These are phyloP conservation scores for Tulasnella sp. DNA, from an alignment of 768 basidiomycete species.

Conservation along the genomic window DNA sequence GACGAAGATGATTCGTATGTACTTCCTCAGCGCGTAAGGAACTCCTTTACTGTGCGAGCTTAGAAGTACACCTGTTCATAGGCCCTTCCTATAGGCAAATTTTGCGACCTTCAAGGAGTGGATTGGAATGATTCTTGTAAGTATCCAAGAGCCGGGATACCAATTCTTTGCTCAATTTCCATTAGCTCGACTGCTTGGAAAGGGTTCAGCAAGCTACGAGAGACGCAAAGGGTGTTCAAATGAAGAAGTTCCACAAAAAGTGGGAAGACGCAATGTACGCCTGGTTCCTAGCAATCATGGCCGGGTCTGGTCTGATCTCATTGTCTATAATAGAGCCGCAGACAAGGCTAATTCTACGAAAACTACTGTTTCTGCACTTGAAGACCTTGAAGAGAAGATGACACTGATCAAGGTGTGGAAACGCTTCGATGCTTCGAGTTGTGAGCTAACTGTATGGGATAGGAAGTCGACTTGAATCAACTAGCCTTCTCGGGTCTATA, in stretches of 20 bases:
- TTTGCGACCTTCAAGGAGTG: background rate
- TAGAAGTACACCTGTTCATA: background rate
- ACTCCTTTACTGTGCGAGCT: background rate
- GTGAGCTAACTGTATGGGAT: constrained; percentile 8
- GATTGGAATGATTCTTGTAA: background rate
- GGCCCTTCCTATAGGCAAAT: background rate
- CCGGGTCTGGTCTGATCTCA: background rate
- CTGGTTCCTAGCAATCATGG: background rate
- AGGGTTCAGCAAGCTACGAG: constrained; percentile 70
- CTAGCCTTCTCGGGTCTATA: constrained; percentile 59
- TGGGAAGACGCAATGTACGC: constrained; percentile 59
- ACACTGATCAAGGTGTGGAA: constrained; percentile 12
- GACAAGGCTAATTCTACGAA: constrained; percentile 7
- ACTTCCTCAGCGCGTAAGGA: background rate
- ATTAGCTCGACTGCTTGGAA: constrained; percentile 65
- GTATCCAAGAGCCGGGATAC: background rate
- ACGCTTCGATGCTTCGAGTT: background rate
- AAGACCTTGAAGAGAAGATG: constrained; percentile 28
- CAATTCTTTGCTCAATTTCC: background rate
- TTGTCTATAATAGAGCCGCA: background rate
- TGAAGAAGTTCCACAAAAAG: constrained; percentile 73
- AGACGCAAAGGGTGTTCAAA: constrained; percentile 73
- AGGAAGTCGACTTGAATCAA: constrained; percentile 53
- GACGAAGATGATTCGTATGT: background rate
- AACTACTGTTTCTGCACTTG: constrained; percentile 21